Conservation (phyloP, 768 basidiomycete species). For the Podaxis mareebaensis region DNA sequence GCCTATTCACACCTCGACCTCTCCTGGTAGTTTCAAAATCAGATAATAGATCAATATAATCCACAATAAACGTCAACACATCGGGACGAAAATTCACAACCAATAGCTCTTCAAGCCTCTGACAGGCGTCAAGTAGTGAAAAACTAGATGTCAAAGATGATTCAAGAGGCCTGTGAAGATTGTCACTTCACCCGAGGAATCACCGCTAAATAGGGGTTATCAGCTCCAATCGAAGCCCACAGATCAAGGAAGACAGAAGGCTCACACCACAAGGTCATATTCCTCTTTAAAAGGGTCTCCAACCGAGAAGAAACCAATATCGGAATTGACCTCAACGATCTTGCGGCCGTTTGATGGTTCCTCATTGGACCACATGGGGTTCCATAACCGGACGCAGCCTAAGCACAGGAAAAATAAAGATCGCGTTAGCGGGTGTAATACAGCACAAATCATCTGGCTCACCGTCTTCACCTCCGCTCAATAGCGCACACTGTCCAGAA, state of each 20-base stretch:
- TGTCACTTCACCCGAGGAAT: conserved; percentile 48
- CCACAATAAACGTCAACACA: neutral
- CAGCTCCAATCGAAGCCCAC: neutral
- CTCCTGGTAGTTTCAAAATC: neutral
- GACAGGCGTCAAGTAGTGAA: neutral
- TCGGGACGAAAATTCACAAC: neutral
- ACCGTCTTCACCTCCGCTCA: conserved; percentile 17
- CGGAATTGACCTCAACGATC: conserved; percentile 54
- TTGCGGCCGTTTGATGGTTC: conserved; percentile 45
- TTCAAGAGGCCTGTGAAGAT: conserved; percentile 35
- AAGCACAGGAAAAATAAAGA: conserved; percentile 4
- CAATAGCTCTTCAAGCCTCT: neutral
- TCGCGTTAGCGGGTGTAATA: neutral
- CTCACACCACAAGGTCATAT: conserved; percentile 61
- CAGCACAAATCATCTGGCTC: neutral
- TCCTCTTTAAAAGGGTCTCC: conserved; percentile 57
- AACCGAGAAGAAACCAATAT: conserved; percentile 58
- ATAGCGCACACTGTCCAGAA: conserved; percentile 6
- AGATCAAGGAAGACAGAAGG: conserved; percentile 13
- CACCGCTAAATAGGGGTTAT: conserved; percentile 37
- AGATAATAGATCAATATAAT: neutral
- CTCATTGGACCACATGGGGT: conserved; percentile 43
- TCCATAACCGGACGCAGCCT: conserved; percentile 77
- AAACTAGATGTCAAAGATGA: conserved; percentile 1
- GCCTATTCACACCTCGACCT: neutral